Evolutionary conservation across 345 rosid species (phyloP), one percentile per base, ranked within the genome.

Genomic region (Rhizophora apiculata): DNA sequence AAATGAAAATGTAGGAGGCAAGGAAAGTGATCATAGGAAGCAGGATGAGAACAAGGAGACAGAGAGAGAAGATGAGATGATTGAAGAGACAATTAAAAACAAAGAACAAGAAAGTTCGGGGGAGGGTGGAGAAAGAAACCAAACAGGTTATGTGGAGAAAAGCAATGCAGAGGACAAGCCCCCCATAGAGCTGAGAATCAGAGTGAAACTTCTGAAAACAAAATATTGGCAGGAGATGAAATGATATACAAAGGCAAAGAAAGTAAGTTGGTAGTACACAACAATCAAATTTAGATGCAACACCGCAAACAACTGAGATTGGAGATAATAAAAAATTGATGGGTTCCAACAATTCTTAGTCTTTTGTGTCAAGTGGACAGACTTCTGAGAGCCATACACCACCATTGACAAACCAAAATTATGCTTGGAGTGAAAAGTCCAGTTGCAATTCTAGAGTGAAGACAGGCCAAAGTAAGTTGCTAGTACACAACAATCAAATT

Each of bases 401-500:
- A 16, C 37, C 63, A 52, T 49, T 49, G 4, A 57, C 30, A 15
- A 48, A 34, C 34, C 68, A 72, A 62, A 60, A 74, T 20, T 53
- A 63, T 43, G 39, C 51, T 34, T 77, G 51, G 16, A 68, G 55
- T 9, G 79, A 74, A 37, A 70, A 69, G 18, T 63, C 60, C 30
- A 70, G 51, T 43, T 36, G 24, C 36, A 70, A 57, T 58, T 73
- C 76, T 65, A 76, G 70, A 48, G 73, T 4, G 29, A 72, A 76
- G 16, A 66, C 24, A 24, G 24, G 24, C 24, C 24, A 24, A 24
- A 24, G 24, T 24, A 84, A 37, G 87, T 63, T 71, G 68, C 82
- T 59, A 76, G 75, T 49, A 80, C 80, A 68, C 77, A 79, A 60
- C 86, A 79, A 69, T 76, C 88, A 64, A 81, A 77, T 79, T 63